These are phyloP conservation scores for Prunus kanzakura DNA, from an alignment of 306 rosid genomes.

Conservation along the genomic window DNA sequence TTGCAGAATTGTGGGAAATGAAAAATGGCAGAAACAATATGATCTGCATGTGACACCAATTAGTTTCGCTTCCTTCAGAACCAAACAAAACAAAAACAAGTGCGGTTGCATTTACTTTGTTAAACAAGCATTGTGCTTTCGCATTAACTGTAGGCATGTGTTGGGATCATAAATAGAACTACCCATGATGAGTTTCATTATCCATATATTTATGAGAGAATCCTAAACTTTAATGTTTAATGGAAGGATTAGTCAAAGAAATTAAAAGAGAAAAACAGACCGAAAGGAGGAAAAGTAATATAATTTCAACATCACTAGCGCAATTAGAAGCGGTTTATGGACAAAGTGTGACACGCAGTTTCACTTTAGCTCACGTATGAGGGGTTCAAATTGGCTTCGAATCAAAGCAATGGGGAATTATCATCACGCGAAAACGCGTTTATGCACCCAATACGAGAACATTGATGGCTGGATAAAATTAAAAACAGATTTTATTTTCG, in stretches of 20 bases:
- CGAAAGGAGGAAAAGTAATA: neutral
- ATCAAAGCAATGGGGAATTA: conserved; percentile 14
- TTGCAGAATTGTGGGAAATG: conserved; percentile 2
- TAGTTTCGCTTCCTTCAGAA: neutral
- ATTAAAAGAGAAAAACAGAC: neutral
- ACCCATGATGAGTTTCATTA: neutral
- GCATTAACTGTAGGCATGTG: neutral
- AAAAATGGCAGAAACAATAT: neutral
- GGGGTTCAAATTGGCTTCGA: conserved; percentile 14
- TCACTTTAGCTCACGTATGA: conserved; percentile 2
- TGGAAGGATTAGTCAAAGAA: too few species aligned
- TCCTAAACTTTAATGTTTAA: too few species aligned
- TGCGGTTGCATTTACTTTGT: neutral
- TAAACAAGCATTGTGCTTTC: neutral
- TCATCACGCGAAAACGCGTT: conserved; percentile 50
- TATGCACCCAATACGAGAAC: neutral
- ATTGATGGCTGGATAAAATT: neutral
- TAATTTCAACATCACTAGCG: conserved; percentile 22
- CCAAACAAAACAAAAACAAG: neutral
- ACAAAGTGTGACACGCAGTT: neutral
- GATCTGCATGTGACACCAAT: neutral
- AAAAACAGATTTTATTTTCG: neutral
- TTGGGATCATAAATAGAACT: neutral
- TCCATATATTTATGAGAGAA: neutral
- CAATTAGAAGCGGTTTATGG: conserved; percentile 15